Evolutionary conservation across 1,284 basidiomycete genomes (phyloP), one percentile per base, ranked within the genome.

Genomic region (Ceratobasidium sp.): DNA sequence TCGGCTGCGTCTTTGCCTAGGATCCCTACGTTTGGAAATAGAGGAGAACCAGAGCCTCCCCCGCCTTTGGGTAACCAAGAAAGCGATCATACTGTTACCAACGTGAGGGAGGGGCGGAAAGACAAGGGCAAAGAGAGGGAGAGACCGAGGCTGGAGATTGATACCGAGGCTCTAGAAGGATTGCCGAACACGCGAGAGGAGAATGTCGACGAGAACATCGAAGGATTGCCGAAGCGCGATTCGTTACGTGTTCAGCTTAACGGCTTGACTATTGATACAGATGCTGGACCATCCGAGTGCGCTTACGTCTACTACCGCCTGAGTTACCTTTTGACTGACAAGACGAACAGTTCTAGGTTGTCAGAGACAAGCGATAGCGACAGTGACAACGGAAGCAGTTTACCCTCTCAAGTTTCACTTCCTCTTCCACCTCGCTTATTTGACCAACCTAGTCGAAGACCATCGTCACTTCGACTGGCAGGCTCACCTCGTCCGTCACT

Each of bases 21-120:
- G 65, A 58, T 70, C 18, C n/a, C 53, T 23, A 53, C 48, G 23
- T 70, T 70, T 58, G 53, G 65, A 34, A 70, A 46, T 41, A 18
- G 34, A 45, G n/a, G n/a, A n/a, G 41, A 45, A n/a, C 36, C 52
- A n/a, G 65, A 70, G 43, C 52, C 52, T 32, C 65, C 65, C 14
- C 36, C 46, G n/a, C n/a, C n/a, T n/a, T n/a, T n/a, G n/a, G n/a
- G n/a, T n/a, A 30, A 57, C 30, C 28, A 3, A 6, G 30, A 23
- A 26, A 21, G 36, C 36, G 8, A 30, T 14, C 21, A 41, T n/a
- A n/a, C 55, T n/a, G 34, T 32, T 18, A 28, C 30, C n/a, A n/a
- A n/a, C n/a, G n/a, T n/a, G 6, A 30, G 36, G 23, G n/a, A n/a
- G n/a, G n/a, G n/a, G n/a, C 32, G 57, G 6, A 34, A 43, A 3